A percentile compares a stretch with the other conserved stretches of the same genome.
phyloP scores from a whole-genome alignment of 2,329 filamentous ascomycete species.

The Chaetothyriales sp. region DNA sequence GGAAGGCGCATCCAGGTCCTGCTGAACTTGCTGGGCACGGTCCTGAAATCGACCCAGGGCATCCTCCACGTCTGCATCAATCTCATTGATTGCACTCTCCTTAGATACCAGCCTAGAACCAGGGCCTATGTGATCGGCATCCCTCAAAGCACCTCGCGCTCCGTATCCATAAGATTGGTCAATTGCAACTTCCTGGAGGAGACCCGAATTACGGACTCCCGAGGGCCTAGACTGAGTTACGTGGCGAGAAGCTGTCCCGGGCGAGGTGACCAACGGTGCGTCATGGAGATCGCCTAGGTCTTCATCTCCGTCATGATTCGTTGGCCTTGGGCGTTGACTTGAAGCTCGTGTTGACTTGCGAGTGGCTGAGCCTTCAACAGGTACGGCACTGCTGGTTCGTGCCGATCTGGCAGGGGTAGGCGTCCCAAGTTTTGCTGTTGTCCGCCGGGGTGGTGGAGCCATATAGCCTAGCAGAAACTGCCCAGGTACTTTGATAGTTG shows the following conservation, averaged over 20 bases:
- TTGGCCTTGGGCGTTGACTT: constrained; percentile 8
- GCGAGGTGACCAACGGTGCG: not conserved
- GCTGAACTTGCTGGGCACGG: constrained; percentile 9
- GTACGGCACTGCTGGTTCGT: constrained; percentile 6
- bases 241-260: not conserved
- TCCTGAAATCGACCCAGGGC: constrained; percentile 13
- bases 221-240: not conserved
- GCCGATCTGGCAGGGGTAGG: constrained; percentile 14
- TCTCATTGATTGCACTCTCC: constrained; percentile 11
- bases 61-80: constrained; percentile 23
- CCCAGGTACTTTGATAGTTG: not conserved
- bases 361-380: constrained; percentile 6
- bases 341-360: constrained; percentile 8
- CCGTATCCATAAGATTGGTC: constrained; percentile 31
- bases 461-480: not conserved
- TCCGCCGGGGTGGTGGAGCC: not conserved
- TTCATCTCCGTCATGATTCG: constrained; percentile 2
- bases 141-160: constrained; percentile 22
- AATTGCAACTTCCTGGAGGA: constrained; percentile 26
- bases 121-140: constrained; percentile 24
- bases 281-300: not conserved
- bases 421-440: not conserved
- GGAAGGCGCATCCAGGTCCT: constrained; percentile 8
- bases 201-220: not conserved
- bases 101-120: constrained; percentile 20